These are phyloP conservation scores for Elsinoe fawcettii DNA, from an alignment of 2,329 filamentous ascomycete species.

Conservation along the genomic window DNA sequence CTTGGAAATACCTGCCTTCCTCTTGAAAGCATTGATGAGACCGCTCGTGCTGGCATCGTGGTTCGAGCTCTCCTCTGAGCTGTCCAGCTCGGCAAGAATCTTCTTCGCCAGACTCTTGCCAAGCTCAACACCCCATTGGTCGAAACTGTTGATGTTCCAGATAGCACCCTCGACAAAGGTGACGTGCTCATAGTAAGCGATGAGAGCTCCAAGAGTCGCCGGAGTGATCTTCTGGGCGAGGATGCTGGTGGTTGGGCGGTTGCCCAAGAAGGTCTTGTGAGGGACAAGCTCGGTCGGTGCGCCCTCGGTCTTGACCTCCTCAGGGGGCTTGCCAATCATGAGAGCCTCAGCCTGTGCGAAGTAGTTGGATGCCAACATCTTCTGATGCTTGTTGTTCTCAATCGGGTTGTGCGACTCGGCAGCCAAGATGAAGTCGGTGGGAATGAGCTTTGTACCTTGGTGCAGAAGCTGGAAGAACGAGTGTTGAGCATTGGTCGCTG, in stretches of 20 bases:
- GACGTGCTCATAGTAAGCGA: slow-evolving; percentile 98
- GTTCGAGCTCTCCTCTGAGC: slow-evolving; percentile 58
- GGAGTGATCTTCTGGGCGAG: slow-evolving; percentile 90
- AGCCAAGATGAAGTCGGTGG: slow-evolving; percentile 94
- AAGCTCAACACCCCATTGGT: slow-evolving; percentile 98
- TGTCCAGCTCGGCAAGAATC: slow-evolving; percentile 66
- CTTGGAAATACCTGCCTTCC: slow-evolving; percentile 47
- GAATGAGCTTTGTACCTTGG: slow-evolving; percentile 98
- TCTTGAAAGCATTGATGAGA: slow-evolving; percentile 88
- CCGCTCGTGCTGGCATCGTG: slow-evolving; percentile 87
- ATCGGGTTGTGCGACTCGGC: slow-evolving; percentile 96
- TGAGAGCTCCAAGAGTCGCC: slow-evolving; percentile 84
- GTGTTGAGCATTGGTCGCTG: slow-evolving; percentile 97
- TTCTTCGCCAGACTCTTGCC: slow-evolving; percentile 86
- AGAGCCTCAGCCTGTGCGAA: slow-evolving; percentile 82
- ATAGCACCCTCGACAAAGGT: slow-evolving; percentile 96
- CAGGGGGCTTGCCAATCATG: slow-evolving; percentile 82
- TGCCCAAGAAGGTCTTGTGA: slow-evolving; percentile 99
- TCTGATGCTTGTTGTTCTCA: slow-evolving; percentile 87
- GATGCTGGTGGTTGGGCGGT: slow-evolving; percentile 93
- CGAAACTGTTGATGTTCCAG: slow-evolving; percentile 99
- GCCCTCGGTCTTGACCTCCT: slow-evolving; percentile 69
- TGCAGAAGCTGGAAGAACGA: slow-evolving; percentile 99
- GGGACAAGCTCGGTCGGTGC: slow-evolving; percentile 68
- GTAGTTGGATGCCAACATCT: slow-evolving; percentile 89